These are phyloP conservation scores for Ogataea ramenticola DNA, from an alignment of 805 yeast species.

Conservation along the genomic window DNA sequence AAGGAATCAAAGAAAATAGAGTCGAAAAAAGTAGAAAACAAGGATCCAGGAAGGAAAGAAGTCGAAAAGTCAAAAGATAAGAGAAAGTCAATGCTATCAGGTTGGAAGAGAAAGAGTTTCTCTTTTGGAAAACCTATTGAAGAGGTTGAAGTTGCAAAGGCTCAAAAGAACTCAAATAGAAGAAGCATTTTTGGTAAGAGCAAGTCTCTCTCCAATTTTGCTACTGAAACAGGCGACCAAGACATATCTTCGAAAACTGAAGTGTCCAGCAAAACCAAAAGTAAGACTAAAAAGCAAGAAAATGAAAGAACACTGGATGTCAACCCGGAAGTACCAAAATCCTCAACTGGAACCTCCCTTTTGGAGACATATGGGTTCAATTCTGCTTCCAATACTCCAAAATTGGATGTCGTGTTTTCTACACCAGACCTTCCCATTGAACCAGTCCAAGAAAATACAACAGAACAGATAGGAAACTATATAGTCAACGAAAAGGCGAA, in stretches of 20 bases:
- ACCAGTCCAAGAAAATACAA: neutral
- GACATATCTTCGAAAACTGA: too few species aligned
- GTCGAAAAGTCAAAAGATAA: conserved; percentile 12
- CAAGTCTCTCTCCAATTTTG: conserved; percentile 4
- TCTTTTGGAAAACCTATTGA: conserved; percentile 9
- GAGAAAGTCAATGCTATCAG: conserved; percentile 20
- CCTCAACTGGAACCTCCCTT: conserved; percentile 7
- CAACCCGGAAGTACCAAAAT: neutral
- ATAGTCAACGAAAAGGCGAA: conserved; percentile 4
- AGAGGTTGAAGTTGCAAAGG: neutral
- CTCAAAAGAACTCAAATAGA: conserved; percentile 4
- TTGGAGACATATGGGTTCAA: conserved; percentile 18
- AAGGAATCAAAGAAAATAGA: neutral
- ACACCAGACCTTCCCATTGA: neutral
- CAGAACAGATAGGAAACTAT: neutral
- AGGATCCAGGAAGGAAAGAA: conserved; percentile 3
- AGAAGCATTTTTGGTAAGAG: conserved; percentile 10
- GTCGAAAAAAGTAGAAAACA: neutral
- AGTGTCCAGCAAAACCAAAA: neutral
- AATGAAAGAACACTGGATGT: neutral
- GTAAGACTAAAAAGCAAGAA: conserved; percentile 1
- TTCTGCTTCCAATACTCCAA: neutral
- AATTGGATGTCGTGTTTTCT: conserved; percentile 4
- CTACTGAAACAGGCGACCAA: neutral
- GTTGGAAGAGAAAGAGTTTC: conserved; percentile 25